Evolutionary conservation across 441 rosid species (phyloP).

Genomic region (Populus trichocarpa): DNA sequence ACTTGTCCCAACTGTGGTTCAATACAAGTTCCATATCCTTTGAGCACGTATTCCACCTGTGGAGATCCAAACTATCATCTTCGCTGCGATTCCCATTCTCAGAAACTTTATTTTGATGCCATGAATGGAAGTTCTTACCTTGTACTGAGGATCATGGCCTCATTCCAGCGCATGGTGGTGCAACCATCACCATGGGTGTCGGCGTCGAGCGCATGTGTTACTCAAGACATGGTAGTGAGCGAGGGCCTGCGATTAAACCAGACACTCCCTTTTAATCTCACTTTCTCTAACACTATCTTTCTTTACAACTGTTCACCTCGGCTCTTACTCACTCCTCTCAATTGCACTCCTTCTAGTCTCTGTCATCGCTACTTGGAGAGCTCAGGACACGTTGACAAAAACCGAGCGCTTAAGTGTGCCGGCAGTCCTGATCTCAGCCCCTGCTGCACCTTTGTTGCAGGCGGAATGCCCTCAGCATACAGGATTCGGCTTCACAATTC

Average conservation of each 20-base stretch:
- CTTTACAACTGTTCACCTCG: slow-evolving; percentile 60
- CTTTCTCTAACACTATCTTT: slow-evolving; percentile 56
- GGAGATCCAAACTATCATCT: slow-evolving; percentile 52
- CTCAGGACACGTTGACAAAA: slow-evolving; percentile 36
- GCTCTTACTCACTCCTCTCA: slow-evolving; percentile 54
- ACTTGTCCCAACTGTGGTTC: slow-evolving; percentile 51
- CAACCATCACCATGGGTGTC: slow-evolving; percentile 48
- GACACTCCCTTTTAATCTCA: slow-evolving; percentile 58
- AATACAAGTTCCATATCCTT: slow-evolving; percentile 48
- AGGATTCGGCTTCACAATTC: slow-evolving; percentile 56
- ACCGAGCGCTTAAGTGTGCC: slow-evolving; percentile 42
- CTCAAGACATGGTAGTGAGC: slow-evolving; percentile 40
- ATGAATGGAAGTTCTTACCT: slow-evolving; percentile 51
- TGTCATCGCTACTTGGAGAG: slow-evolving; percentile 52
- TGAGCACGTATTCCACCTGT: slow-evolving; percentile 52
- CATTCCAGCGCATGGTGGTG: slow-evolving; percentile 41
- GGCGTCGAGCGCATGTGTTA: slow-evolving; percentile 29
- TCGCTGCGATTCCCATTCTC: slow-evolving; percentile 37
- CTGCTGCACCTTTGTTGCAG: slow-evolving; percentile 53
- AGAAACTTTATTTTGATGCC: slow-evolving; percentile 45
- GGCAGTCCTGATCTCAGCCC: slow-evolving; percentile 24
- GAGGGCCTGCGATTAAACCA: slow-evolving; percentile 51
- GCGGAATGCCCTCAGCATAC: slow-evolving; percentile 66
- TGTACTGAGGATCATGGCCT: slow-evolving; percentile 35
- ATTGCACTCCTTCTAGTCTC: slow-evolving; percentile 56